Evolutionary conservation across 208 protist genomes (phyloP), one percentile per base, ranked within the genome.

Genomic region (Angomonas deanei): DNA sequence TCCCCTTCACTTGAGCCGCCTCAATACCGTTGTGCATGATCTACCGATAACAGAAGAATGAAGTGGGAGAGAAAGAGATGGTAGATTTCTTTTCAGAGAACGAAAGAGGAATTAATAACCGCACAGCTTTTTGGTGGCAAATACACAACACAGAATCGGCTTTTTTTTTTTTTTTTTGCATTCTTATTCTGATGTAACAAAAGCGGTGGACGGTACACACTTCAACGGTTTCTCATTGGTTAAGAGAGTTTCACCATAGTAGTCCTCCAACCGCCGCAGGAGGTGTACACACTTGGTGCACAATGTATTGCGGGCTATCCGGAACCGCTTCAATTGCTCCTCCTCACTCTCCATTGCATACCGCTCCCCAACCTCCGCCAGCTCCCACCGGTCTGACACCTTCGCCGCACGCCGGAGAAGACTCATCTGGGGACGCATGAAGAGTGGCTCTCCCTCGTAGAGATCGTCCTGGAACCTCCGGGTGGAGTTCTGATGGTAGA

Each of bases 391-490:
- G 57, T 86, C 81, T 39, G 64, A 74, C 21, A 92, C 59, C 13
- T 76, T 73, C 52, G 72, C 77, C 4, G 34, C 28, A 1, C 49
- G 55, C 1, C 88, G 84, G 66, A 82, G 70, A 3, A 47, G 49
- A 27, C 52, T 65, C 21, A 54, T 36, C 38, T 57, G 39, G 57
- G 91, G 57, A n/a, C 71, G 79, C 81, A 88, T 84, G 42, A 94
- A 94, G 19, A 92, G 78, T 5, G 88, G 88, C 68, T 94, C 88
- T 26, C 88, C 88, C 36, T 90, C 88, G 70, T 94, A 94, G 11
- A 94, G 64, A 60, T 92, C 68, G 63, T 94, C 88, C 61, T 94
- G 88, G 53, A 94, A 80, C 62, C 86, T 88, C 0, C 88, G 79
- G 5, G 83, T 91, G 38, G 82, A 91, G 19, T 11, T 79, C 60